Evolutionary conservation across 2,329 filamentous ascomycete genomes (phyloP).

Genomic region (Pseudocercospora musae): DNA sequence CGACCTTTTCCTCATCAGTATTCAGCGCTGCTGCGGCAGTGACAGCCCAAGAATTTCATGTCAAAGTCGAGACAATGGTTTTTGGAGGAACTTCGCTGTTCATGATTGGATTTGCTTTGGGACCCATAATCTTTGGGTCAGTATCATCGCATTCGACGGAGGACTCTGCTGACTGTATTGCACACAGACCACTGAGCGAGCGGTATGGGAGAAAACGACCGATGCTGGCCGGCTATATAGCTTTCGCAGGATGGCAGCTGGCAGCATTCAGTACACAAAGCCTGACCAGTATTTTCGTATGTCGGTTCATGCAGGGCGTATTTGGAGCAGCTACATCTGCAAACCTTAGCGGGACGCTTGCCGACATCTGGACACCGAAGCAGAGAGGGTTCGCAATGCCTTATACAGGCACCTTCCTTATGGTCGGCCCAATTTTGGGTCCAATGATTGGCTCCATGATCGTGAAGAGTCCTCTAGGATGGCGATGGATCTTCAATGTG

Average conservation of each 20-base stretch:
- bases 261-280: constrained; percentile 43
- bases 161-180: neutral
- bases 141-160: neutral
- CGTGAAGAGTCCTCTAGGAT: constrained; percentile 40
- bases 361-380: constrained; percentile 43
- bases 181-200: constrained; percentile 49
- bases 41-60: constrained; percentile 7
- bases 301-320: constrained; percentile 45
- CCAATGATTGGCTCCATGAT: constrained; percentile 52
- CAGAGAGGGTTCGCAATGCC: constrained; percentile 53
- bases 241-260: constrained; percentile 40
- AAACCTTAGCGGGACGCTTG: constrained; percentile 46
- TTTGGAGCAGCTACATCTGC: constrained; percentile 44
- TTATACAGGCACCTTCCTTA: constrained; percentile 63
- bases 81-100: constrained; percentile 56
- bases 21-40: constrained; percentile 9
- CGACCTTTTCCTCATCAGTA: constrained; percentile 15
- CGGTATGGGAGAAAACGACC: constrained; percentile 50
- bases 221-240: constrained; percentile 36
- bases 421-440: constrained; percentile 59
- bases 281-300: constrained; percentile 42
- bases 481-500: constrained; percentile 44
- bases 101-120: constrained; percentile 59
- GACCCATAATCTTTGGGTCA: constrained; percentile 42
- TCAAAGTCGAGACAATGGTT: constrained; percentile 10